Percentiles rank a stretch among this genome's conserved stretches.
Evolutionary conservation across 257 asterid species (phyloP).

Genomic region (Catharanthus roseus): DNA sequence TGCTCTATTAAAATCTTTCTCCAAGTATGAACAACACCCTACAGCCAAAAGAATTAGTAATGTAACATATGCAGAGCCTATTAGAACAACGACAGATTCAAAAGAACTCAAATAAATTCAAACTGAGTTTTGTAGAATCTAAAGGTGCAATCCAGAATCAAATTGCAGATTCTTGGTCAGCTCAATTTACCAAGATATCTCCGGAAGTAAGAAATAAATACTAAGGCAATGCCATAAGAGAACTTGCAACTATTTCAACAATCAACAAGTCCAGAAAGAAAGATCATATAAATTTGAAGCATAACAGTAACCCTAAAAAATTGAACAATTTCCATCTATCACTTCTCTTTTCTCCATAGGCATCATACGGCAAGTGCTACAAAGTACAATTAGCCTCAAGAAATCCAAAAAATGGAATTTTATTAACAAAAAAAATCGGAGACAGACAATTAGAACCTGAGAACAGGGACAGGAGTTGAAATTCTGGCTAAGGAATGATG

Average conservation of each 20-base stretch:
- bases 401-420: neutral
- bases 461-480: slow-evolving; percentile 63
- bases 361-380: neutral
- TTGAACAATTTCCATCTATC: neutral
- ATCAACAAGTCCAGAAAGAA: neutral
- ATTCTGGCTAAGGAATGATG: slow-evolving; percentile 37
- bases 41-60: neutral
- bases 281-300: neutral
- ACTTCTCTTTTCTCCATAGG: neutral
- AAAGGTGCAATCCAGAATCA: neutral
- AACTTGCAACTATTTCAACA: neutral
- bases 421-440: neutral
- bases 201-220: too few species aligned
- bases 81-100: neutral
- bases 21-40: neutral
- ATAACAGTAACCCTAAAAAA: neutral
- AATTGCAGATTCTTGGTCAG: neutral
- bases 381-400: neutral
- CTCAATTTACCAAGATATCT: neutral
- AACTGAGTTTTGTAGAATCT: neutral
- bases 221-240: neutral
- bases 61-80: neutral
- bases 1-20: neutral
- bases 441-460: slow-evolving; percentile 40
- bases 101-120: neutral